Base-by-base conservation (phyloP, 345 rosid species). In the Balakata baccata region DNA sequence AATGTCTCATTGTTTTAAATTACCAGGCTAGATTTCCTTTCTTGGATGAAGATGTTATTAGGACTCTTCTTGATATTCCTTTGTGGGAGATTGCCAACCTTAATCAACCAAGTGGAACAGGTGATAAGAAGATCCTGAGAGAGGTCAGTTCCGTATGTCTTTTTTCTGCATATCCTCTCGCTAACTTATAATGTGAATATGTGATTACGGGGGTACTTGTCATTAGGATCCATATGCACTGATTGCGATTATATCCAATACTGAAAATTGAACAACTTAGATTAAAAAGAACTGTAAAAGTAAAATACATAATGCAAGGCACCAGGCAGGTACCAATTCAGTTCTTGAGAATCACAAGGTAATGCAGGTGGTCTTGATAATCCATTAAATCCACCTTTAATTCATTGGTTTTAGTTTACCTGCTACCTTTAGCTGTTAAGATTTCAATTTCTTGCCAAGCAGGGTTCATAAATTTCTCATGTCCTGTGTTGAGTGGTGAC, bases 111-210 rank as follows among this genome's bases (percentile, higher is more conserved):
- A 95, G 96, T 80, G 99, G 99, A 66, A 86, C n/a, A 5, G 99
- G 99, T 51, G 99, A 95, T 78, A 92, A 95, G 86, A 95, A 86
- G 86, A 87, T 95, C 75, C 84, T 95, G 69, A 87, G 98, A 85
- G 87, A 94, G 89, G 99, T 94, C 56, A 74, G 83, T 81, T 29
- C 62, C 53, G 25, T 58, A 43, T 12, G n/a, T 66, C 41, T 11
- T 6, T 22, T 3, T 69, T 3, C 39, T 49, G 13, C 34, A 56
- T 37, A 17, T 6, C 38, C 34, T 67, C 7, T 25, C 34, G 34
- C 12, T 13, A 1, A 39, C n/a, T 47, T 47, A 16, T 62, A 16
- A 11, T 6, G n/a, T 25, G 8, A 16, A 11, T 6, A 34, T 25
- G 8, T 6, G 8, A 8, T 29, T 23, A 3, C 20, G 7, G 14